Evolutionary conservation across 805 yeast genomes (phyloP).

Genomic region (Babjeviella inositovora): DNA sequence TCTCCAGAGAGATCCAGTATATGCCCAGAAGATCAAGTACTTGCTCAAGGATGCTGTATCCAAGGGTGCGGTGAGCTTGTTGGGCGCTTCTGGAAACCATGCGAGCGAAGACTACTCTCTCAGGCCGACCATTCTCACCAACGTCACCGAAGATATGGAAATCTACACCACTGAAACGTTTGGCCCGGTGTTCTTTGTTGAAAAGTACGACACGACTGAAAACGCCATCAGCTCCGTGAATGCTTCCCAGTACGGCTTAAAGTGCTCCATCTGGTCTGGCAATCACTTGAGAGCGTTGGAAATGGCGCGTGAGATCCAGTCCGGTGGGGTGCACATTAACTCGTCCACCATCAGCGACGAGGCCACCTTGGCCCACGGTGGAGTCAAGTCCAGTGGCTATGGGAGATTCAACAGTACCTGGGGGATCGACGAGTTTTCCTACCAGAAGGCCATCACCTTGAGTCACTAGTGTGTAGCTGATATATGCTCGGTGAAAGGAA

Average conservation of each 20-base stretch:
- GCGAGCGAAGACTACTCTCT: constrained; percentile 2
- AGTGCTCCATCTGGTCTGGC: constrained; percentile 22
- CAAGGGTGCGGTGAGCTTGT: constrained; percentile 17
- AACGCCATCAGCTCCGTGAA: constrained; percentile 10
- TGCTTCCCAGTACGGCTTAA: constrained; percentile 16
- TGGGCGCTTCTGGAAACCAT: constrained; percentile 5
- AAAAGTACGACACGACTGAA: constrained; percentile 8
- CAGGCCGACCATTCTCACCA: constrained; percentile 14
- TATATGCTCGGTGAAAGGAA: too few relatives aligned
- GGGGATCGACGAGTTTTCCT: constrained; percentile 17
- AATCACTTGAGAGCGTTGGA: constrained; percentile 15
- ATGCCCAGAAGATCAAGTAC: constrained; percentile 7
- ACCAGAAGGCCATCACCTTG: constrained; percentile 12
- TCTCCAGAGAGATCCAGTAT: constrained; percentile 12
- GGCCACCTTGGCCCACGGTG: constrained; percentile 16
- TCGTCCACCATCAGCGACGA: constrained; percentile 7
- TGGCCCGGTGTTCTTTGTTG: constrained; percentile 22
- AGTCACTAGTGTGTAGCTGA: too few relatives aligned
- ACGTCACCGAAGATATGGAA: constrained; percentile 12
- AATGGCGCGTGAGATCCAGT: constrained; percentile 15
- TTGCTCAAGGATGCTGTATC: constrained; percentile 17
- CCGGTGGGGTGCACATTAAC: constrained; percentile 20
- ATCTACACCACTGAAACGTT: constrained; percentile 17
- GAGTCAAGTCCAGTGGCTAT: constrained; percentile 14
- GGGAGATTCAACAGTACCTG: constrained; percentile 17